A percentile compares a stretch with the other conserved stretches of the same genome.
Conservation (phyloP, 148 eudicot genomes). For the Hydrangea macrophylla region DNA sequence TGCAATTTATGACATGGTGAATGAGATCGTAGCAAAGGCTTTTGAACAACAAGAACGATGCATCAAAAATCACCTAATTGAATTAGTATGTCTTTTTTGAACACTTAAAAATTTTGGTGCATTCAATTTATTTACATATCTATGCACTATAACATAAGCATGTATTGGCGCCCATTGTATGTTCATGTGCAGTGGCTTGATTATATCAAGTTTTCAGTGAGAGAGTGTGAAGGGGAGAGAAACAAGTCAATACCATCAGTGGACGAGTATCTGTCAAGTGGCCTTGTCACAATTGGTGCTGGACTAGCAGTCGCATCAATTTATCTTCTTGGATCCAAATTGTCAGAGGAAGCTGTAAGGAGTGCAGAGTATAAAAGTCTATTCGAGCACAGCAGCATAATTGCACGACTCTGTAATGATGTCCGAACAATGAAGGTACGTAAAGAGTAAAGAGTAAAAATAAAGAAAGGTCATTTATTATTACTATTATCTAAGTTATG, state of each 20-base stretch:
- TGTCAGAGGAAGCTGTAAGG: neutral
- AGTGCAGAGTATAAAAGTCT: neutral
- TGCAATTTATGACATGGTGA: neutral
- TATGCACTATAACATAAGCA: too few species aligned
- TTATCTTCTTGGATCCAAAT: too few species aligned
- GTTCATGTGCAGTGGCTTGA: neutral
- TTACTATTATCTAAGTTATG: too few species aligned
- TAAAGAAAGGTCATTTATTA: too few species aligned
- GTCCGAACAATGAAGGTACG: neutral
- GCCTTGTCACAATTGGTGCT: too few species aligned
- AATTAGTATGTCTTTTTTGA: neutral
- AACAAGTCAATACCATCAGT: neutral
- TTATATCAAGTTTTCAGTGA: neutral
- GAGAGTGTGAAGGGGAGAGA: neutral
- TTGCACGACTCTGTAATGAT: neutral
- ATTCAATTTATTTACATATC: too few species aligned
- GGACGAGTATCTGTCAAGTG: too few species aligned
- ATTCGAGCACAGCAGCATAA: neutral
- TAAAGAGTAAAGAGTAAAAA: too few species aligned
- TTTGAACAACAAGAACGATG: neutral
- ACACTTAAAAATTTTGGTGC: too few species aligned
- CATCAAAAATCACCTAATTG: neutral
- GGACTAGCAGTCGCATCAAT: too few species aligned
- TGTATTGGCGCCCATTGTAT: neutral
- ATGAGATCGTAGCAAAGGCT: neutral